phyloP scores from a whole-genome alignment of 2,329 filamentous ascomycete species.

The Thermochaetoides dissita region DNA sequence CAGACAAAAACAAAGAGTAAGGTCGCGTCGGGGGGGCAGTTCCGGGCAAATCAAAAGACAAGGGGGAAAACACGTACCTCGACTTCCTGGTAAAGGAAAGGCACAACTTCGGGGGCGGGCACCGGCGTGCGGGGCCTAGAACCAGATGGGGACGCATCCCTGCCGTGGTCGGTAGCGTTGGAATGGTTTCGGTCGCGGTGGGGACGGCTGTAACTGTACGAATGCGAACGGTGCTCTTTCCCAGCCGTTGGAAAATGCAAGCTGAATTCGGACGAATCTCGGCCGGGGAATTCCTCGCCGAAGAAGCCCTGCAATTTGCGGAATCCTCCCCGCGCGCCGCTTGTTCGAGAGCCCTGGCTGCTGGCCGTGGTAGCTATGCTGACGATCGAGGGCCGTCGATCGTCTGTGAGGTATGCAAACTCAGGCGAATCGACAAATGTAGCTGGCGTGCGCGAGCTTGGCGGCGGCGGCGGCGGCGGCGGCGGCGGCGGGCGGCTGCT shows the following conservation, averaged over 20 bases:
- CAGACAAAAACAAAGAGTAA: no score
- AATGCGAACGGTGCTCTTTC: constrained; percentile 50
- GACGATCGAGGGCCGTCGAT: constrained; percentile 72
- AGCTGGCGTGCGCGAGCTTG: no score
- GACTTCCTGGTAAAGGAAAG: constrained; percentile 87
- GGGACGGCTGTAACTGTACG: constrained; percentile 44
- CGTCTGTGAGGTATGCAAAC: constrained; percentile 49
- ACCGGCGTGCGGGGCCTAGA: constrained; percentile 74
- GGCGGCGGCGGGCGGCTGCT: constrained; percentile 21
- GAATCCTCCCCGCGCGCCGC: constrained; percentile 54
- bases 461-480: no score
- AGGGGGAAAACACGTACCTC: constrained; percentile 40
- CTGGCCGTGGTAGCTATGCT: constrained; percentile 72
- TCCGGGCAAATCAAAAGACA: not conserved
- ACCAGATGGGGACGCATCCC: constrained; percentile 55
- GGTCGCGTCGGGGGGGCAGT: not conserved
- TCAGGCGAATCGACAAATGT: constrained; percentile 40
- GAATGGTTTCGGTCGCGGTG: constrained; percentile 72
- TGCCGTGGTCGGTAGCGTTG: constrained; percentile 55
- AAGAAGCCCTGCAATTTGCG: constrained; percentile 87
- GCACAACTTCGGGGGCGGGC: constrained; percentile 83
- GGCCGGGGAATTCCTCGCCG: constrained; percentile 69
- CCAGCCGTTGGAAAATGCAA: constrained; percentile 35
- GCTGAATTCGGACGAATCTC: constrained; percentile 61
- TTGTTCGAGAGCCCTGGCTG: constrained; percentile 68